phyloP scores from a whole-genome alignment of 2,329 filamentous ascomycete species.

The Ilyonectria sp. region DNA sequence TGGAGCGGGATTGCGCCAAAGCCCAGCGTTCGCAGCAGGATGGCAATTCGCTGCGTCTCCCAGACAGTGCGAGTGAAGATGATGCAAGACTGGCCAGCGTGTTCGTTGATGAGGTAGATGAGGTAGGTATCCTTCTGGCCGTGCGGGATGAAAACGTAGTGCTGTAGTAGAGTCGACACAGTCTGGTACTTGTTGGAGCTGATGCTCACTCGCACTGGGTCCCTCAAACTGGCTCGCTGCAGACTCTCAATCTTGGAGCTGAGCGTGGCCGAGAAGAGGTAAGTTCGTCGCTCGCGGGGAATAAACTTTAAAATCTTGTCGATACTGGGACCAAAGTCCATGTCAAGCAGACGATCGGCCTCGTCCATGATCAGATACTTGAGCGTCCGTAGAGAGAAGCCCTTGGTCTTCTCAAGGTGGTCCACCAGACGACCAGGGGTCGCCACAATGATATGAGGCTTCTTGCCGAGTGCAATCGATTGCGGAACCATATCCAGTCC shows the following conservation, averaged over 20 bases:
- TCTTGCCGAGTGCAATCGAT: conserved; percentile 92
- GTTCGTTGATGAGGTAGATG: conserved; percentile 88
- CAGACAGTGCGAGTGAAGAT: conserved; percentile 94
- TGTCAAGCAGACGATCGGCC: conserved; percentile 90
- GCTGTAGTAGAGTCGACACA: conserved; percentile 88
- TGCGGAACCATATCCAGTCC: conserved; percentile 97
- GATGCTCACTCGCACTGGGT: conserved; percentile 87
- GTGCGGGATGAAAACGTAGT: conserved; percentile 88
- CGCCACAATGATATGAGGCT: conserved; percentile 93
- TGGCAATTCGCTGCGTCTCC: conserved; percentile 88
- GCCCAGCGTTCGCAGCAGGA: conserved; percentile 86
- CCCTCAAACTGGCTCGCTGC: conserved; percentile 88
- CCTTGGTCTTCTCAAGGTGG: conserved; percentile 96
- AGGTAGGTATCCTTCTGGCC: conserved; percentile 92
- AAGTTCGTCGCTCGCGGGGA: conserved; percentile 83
- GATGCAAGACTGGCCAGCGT: conserved; percentile 87
- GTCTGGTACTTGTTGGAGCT: conserved; percentile 90
- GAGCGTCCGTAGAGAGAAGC: conserved; percentile 85
- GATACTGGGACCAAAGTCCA: conserved; percentile 93
- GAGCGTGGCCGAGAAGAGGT: conserved; percentile 95
- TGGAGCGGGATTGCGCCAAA: conserved; percentile 94
- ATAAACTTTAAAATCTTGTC: conserved; percentile 95
- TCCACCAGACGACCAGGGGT: conserved; percentile 92
- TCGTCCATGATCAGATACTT: conserved; percentile 97
- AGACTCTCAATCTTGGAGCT: conserved; percentile 93